Base-by-base conservation (phyloP, 768 basidiomycete genomes). In the Megacollybia marginata region DNA sequence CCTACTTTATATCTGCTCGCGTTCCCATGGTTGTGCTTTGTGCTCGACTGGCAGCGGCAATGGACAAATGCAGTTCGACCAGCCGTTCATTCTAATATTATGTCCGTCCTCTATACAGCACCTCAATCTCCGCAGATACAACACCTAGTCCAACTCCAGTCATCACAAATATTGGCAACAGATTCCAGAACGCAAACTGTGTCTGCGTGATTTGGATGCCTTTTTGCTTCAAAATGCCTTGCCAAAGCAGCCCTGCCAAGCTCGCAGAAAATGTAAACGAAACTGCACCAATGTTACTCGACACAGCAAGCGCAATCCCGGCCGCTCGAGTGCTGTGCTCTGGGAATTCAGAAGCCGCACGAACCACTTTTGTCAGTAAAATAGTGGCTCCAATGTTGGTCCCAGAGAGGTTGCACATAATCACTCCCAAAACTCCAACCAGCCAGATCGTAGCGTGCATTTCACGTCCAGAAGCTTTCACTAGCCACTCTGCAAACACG, bases 371-470 rank as follows among this genome's bases (percentile, higher is more conserved):
- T 31, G 90, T 87, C 13, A 94, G 78, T 32, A 96, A 76, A 62
- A 97, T 93, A 5, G 85, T 88, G n/a, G 84, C 82, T 44, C 86
- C 86, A 47, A 90, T 90, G 65, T 90, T 90, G 7, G 88, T 90
- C 0, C 88, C 88, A 38, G 81, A 77, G 46, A 88, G 67, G 55
- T 87, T 85, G 61, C 85, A 87, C 28, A 85, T 68, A 42, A 85
- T 55, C 42, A 87, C 79, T 9, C 80, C 72, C 16, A 85, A 60
- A 28, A 79, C 66, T 33, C 82, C 82, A 62, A 87, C 76, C 54
- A 83, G 54, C 71, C 74, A 80, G 18, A 81, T 70, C 6, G 73
- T 65, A 1, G 67, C 55, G 43, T 70, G 62, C 19, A 68, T 58
- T 34, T 62, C 53, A 1, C 58, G 59, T 36, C 55, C 49, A 5